Base-by-base conservation (phyloP, 2,329 filamentous ascomycete genomes). In the Alternaria sp. region DNA sequence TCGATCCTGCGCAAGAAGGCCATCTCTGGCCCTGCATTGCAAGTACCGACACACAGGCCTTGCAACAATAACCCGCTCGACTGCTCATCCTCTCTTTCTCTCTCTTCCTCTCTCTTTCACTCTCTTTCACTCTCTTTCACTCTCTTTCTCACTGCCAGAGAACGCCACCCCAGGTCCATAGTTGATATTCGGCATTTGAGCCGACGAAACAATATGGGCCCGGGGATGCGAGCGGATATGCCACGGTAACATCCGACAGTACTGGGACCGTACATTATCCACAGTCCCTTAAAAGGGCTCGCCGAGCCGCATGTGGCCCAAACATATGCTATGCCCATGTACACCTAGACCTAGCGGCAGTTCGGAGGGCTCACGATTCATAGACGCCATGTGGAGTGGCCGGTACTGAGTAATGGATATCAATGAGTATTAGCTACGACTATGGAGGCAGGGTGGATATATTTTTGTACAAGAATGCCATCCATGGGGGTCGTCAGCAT, bases 401-500 rank as follows among this genome's bases (percentile, higher is more conserved):
- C 23, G 33, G 39, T 44, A 21, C 23, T 24, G n/a, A 21, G 13
- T 8, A 9, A 10, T 39, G 21, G 24, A 42, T 44, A 49, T 39
- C 31, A 29, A 41, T 45, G 24, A 23, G 10, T 58, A 52, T 55
- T 55, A 59, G 54, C 23, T 49, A 54, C n/a, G 5, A 55, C 23
- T 49, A 51, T 36, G 7, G 17, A 17, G 39, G 21, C 51, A 58
- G 42, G 26, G 13, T 46, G 39, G 28, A 7, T n/a, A 24, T 23
- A 14, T 52, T 45, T 55, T 50, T 50, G 45, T 29, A 46, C 34
- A 29, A 55, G 45, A 34, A 41, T 14, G 11, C 51, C 45, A 52
- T 53, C 56, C 49, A 59, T 51, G 59, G 48, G 37, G 17, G 17
- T 17, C 17, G 28, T 26, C 8, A 31, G 26, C 56, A 55, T 58